phyloP scores from a whole-genome alignment of 345 rosid species.

The Litchi chinensis region DNA sequence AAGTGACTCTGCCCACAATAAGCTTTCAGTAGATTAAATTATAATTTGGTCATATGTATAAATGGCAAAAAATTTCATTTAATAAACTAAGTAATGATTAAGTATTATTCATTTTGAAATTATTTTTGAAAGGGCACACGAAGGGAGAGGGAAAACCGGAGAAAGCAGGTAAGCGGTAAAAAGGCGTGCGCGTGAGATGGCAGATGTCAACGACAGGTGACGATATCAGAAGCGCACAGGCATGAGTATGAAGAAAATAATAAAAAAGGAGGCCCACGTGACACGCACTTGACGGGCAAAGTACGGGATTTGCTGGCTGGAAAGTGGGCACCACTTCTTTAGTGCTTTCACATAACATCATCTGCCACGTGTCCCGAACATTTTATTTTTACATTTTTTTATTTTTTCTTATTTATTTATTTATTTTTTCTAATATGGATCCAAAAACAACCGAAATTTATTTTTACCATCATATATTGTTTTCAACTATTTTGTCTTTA shows the following conservation, averaged over 20 bases:
- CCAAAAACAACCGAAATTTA: too few relatives aligned
- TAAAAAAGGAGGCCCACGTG: slow-evolving; percentile 25
- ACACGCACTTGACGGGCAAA: slow-evolving; percentile 32
- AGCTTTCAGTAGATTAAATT: too few relatives aligned
- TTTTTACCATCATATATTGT: too few relatives aligned
- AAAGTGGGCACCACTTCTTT: slow-evolving; percentile 1
- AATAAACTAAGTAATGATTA: too few relatives aligned
- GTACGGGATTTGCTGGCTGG: slow-evolving; percentile 19
- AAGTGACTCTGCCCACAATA: too few relatives aligned
- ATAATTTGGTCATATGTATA: too few relatives aligned
- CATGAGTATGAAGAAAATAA: neutral
- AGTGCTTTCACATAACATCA: slow-evolving; percentile 6
- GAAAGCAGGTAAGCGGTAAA: slow-evolving; percentile 16
- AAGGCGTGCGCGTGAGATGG: neutral
- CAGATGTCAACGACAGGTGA: neutral
- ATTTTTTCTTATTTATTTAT: too few relatives aligned
- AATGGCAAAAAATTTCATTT: too few relatives aligned
- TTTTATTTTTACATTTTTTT: neutral
- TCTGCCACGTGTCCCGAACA: neutral
- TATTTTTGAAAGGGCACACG: too few relatives aligned
- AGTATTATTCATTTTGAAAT: too few relatives aligned
- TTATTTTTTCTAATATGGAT: too few relatives aligned
- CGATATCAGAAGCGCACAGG: neutral
- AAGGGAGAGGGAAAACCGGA: neutral
- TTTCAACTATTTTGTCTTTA: too few relatives aligned